phyloP scores from a whole-genome alignment of 768 basidiomycete genomes.

The Sistotremastrum niveocremeum region DNA sequence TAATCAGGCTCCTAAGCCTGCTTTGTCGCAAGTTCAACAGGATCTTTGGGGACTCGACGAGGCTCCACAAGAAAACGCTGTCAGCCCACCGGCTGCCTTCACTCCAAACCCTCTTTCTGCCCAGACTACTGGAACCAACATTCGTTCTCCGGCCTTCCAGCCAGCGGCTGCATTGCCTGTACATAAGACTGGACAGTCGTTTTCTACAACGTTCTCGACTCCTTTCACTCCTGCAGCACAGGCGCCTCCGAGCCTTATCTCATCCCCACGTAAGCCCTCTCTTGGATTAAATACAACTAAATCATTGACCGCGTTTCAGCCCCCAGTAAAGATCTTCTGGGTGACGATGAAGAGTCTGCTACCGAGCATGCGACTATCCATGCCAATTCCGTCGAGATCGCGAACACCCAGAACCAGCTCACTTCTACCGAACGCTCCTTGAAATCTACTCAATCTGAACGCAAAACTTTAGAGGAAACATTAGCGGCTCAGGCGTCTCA shows the following conservation, averaged over 20 bases:
- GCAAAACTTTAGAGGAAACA: constrained; percentile 47
- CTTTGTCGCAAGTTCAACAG: constrained; percentile 7
- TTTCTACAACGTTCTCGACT: constrained; percentile 25
- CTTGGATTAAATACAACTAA: background rate
- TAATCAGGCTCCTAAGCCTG: constrained; percentile 22
- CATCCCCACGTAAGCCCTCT: background rate
- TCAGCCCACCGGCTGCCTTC: background rate
- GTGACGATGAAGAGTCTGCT: constrained; percentile 53
- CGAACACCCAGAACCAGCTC: constrained; percentile 77
- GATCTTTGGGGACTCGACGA: no score
- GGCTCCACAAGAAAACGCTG: background rate
- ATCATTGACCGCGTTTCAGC: constrained; percentile 3
- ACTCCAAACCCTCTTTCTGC: background rate
- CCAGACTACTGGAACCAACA: background rate
- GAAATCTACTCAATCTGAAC: constrained; percentile 50
- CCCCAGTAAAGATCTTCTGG: constrained; percentile 43
- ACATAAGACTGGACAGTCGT: constrained; percentile 26
- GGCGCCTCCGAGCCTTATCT: background rate
- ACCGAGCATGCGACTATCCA: constrained; percentile 39
- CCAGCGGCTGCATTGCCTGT: constrained; percentile 6
- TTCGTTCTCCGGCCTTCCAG: background rate
- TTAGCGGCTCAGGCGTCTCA: constrained; percentile 58
- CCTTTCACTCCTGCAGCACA: constrained; percentile 7
- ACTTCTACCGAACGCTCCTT: constrained; percentile 65
- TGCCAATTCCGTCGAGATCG: constrained; percentile 75